Percentiles rank a stretch among this genome's conserved stretches.
Conservation (phyloP, 345 rosid species). For the Euphorbia lathyris region DNA sequence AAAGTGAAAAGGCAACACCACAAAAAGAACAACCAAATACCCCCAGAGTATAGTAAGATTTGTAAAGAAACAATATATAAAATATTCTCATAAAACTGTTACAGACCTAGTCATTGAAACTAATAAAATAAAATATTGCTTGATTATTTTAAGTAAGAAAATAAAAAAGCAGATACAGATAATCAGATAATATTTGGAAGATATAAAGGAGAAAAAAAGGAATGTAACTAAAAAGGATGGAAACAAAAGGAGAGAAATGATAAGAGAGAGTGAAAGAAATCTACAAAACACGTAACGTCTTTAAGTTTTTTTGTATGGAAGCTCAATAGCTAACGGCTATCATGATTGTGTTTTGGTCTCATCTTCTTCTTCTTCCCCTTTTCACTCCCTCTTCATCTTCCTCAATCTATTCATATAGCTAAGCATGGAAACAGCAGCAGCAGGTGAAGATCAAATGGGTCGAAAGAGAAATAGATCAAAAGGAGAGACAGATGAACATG, state of each 20-base stretch:
- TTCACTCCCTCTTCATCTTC: neutral
- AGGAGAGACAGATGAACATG: slow-evolving; percentile 32
- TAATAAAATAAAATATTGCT: too few species aligned
- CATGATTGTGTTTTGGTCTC: slow-evolving; percentile 31
- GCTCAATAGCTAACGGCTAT: slow-evolving; percentile 35
- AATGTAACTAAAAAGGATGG: neutral
- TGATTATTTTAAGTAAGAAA: too few species aligned
- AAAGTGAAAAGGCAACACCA: too few species aligned
- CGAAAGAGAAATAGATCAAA: slow-evolving; percentile 29
- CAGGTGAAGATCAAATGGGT: slow-evolving; percentile 6
- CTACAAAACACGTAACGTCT: neutral
- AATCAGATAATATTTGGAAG: neutral
- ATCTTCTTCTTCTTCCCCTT: neutral
- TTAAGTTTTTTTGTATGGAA: slow-evolving; percentile 23
- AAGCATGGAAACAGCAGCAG: slow-evolving; percentile 10
- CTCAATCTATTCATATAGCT: too few species aligned
- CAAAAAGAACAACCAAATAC: too few species aligned
- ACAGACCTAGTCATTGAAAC: too few species aligned
- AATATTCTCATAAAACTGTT: slow-evolving; percentile 12
- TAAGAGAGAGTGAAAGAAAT: neutral
- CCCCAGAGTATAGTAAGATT: too few species aligned
- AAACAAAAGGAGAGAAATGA: neutral
- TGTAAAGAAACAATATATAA: too few species aligned
- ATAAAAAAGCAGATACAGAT: too few species aligned
- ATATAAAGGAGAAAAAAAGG: neutral